phyloP scores from a whole-genome alignment of 805 yeast species.

The Candida suzukii region DNA sequence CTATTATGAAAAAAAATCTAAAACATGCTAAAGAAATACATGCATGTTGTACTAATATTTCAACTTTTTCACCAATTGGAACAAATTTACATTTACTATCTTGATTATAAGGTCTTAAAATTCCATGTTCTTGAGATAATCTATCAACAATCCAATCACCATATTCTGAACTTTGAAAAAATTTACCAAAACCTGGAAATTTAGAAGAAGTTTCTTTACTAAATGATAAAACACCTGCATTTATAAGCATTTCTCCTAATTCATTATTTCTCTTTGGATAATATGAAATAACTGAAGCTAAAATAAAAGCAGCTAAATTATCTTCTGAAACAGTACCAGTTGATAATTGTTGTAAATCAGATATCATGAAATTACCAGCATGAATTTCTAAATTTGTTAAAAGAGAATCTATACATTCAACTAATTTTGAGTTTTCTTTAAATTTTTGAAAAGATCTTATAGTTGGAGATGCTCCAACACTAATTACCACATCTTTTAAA shows the following conservation, averaged over 20 bases:
- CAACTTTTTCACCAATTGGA: constrained; percentile 48
- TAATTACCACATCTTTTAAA: constrained; percentile 36
- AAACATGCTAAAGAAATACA: constrained; percentile 65
- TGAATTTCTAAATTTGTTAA: constrained; percentile 55
- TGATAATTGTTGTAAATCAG: constrained; percentile 72
- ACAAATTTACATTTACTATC: constrained; percentile 27
- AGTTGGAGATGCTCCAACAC: constrained; percentile 83
- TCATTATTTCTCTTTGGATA: constrained; percentile 44
- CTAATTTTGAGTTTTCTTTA: constrained; percentile 10
- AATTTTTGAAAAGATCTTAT: constrained; percentile 40
- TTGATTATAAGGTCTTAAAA: constrained; percentile 40
- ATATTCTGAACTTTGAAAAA: constrained; percentile 28
- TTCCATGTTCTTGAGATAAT: constrained; percentile 76
- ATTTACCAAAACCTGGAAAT: constrained; percentile 51
- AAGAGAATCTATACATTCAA: constrained; percentile 11
- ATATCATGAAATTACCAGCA: constrained; percentile 74
- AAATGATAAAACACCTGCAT: constrained; percentile 68
- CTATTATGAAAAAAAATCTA: constrained; percentile 50
- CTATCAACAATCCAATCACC: constrained; percentile 61
- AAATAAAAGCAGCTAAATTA: constrained; percentile 43
- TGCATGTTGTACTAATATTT: constrained; percentile 60
- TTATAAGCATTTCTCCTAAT: constrained; percentile 58
- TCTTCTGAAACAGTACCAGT: constrained; percentile 47
- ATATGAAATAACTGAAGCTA: constrained; percentile 52
- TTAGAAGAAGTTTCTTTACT: constrained; percentile 55